Percentiles rank a stretch among this genome's conserved stretches.
Conservation (phyloP, 176 grass and related monocot genomes). For the Oryza australiensis region DNA sequence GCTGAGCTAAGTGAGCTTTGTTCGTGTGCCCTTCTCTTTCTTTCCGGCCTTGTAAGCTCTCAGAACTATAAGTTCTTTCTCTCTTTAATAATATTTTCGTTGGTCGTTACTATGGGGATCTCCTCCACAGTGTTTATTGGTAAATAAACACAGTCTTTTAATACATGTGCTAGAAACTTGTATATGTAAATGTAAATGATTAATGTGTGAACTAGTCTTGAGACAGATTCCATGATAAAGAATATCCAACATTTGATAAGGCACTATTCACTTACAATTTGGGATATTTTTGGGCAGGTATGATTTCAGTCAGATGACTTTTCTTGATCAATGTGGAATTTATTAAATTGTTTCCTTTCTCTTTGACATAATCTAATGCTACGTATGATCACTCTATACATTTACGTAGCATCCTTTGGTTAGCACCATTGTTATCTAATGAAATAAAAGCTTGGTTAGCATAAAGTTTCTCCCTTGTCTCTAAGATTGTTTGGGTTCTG, state of each 20-base stretch:
- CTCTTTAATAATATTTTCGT: too few relatives aligned
- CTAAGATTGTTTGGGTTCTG: not conserved
- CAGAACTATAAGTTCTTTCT: too few relatives aligned
- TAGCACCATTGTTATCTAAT: slow-evolving; percentile 67
- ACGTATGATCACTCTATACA: slow-evolving; percentile 83
- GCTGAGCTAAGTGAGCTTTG: too few relatives aligned
- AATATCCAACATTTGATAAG: slow-evolving; percentile 79
- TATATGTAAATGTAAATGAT: not conserved
- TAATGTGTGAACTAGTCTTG: not conserved
- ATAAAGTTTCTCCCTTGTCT: not conserved
- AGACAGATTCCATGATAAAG: slow-evolving; percentile 86
- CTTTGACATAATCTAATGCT: slow-evolving; percentile 60
- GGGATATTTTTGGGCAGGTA: slow-evolving; percentile 88
- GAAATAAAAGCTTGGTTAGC: slow-evolving; percentile 65
- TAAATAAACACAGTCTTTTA: too few relatives aligned
- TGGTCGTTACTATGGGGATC: too few relatives aligned
- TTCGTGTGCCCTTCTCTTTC: too few relatives aligned
- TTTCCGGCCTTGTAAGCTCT: too few relatives aligned
- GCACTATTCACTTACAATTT: slow-evolving; percentile 69
- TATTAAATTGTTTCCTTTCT: not conserved
- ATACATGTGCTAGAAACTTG: not conserved
- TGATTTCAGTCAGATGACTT: slow-evolving; percentile 1
- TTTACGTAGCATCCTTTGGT: slow-evolving; percentile 83
- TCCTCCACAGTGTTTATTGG: too few relatives aligned
- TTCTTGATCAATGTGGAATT: not conserved